A percentile compares a stretch with the other conserved stretches of the same genome.
phyloP scores from a whole-genome alignment of 2,329 filamentous ascomycete genomes.

The Ophiostoma angusticollis region DNA sequence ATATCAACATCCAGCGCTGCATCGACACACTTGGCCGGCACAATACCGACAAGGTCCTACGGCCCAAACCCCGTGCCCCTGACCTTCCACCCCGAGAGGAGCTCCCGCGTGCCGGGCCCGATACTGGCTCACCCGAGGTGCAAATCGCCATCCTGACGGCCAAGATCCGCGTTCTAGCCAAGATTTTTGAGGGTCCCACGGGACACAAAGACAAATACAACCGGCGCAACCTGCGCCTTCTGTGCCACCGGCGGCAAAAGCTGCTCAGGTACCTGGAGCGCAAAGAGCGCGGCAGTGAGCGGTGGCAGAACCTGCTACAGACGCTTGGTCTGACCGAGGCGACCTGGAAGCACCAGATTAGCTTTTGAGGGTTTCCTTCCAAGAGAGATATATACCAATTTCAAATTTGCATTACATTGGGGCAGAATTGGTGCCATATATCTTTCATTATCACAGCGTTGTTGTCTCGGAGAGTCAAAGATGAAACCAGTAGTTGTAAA shows the following conservation, averaged over 20 bases:
- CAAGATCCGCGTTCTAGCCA: constrained; percentile 74
- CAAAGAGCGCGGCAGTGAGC: constrained; percentile 80
- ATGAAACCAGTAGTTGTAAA: constrained; percentile 14
- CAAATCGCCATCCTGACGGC: constrained; percentile 90
- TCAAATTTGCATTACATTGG: background rate
- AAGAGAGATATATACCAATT: too few species aligned
- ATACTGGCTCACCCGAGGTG: constrained; percentile 94
- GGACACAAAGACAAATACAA: constrained; percentile 85
- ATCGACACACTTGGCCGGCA: constrained; percentile 84
- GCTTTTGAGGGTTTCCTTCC: constrained; percentile 35
- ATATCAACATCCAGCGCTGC: constrained; percentile 74
- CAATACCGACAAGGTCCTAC: constrained; percentile 62
- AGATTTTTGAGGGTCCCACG: constrained; percentile 52
- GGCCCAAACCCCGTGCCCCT: constrained; percentile 42
- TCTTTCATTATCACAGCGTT: constrained; percentile 1
- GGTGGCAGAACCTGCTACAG: constrained; percentile 78
- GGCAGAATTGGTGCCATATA: constrained; percentile 2
- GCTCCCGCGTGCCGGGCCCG: constrained; percentile 59
- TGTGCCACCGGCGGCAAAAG: constrained; percentile 85
- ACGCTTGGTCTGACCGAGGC: constrained; percentile 77
- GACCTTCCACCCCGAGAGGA: constrained; percentile 28
- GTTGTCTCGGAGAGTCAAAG: constrained; percentile 7
- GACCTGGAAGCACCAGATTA: constrained; percentile 85
- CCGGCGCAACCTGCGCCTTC: constrained; percentile 73
- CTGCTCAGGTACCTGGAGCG: constrained; percentile 72